phyloP scores from a whole-genome alignment of 257 asterid species.

The Nicotiana tomentosiformis region DNA sequence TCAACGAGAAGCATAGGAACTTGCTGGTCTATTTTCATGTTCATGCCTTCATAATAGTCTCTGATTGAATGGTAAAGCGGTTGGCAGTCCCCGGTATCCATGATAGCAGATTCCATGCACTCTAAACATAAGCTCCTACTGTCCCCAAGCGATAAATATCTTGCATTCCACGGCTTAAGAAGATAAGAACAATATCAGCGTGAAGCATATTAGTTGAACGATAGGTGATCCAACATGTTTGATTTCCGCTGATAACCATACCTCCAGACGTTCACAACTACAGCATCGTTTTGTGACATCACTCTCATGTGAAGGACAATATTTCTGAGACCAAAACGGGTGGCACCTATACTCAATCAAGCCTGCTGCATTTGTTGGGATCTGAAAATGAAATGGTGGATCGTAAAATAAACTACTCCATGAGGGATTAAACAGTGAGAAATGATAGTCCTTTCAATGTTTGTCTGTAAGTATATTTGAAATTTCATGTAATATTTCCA shows the following conservation, averaged over 20 bases:
- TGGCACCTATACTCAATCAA: constrained; percentile 97
- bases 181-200: not conserved
- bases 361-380: constrained; percentile 75
- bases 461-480: not conserved
- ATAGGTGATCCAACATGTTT: not conserved
- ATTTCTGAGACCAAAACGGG: constrained; percentile 90
- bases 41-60: constrained; percentile 95
- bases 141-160: constrained; percentile 68
- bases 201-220: not conserved
- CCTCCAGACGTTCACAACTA: constrained; percentile 98
- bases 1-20: constrained; percentile 97
- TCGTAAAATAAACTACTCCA: not conserved
- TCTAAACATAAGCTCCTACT: constrained; percentile 83
- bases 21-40: constrained; percentile 84
- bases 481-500: not conserved
- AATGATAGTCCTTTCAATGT: not conserved
- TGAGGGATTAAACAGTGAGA: not conserved
- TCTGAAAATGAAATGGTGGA: constrained; percentile 35
- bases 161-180: constrained; percentile 54
- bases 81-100: constrained; percentile 93
- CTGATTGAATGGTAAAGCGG: constrained; percentile 81
- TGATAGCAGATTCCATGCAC: constrained; percentile 91
- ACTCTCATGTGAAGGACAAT: constrained; percentile 88
- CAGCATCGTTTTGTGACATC: constrained; percentile 85
- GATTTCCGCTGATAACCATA: constrained; percentile 12